These are phyloP conservation scores for Rhodosporidiobolus sp. DNA, from an alignment of 768 basidiomycete species.

Conservation along the genomic window DNA sequence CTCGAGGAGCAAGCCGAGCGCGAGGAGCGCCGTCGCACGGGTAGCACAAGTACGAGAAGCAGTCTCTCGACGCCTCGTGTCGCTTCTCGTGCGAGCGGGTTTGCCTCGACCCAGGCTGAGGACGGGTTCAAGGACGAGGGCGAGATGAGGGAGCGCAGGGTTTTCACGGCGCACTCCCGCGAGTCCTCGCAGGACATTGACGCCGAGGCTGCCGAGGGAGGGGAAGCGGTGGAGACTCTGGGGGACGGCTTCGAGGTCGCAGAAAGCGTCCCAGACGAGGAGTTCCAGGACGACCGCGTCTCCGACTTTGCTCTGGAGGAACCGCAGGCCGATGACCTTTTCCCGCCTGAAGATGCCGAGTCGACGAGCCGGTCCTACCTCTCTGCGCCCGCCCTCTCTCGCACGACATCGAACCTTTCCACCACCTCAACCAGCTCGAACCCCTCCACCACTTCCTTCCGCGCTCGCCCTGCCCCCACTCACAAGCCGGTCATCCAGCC, in stretches of 20 bases:
- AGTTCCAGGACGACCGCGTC: too few species aligned
- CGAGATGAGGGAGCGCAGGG: neutral
- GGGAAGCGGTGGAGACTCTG: neutral
- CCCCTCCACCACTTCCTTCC: neutral
- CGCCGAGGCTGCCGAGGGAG: neutral
- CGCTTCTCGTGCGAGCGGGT: neutral
- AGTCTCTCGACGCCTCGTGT: neutral
- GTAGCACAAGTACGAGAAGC: neutral
- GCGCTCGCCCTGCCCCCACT: conserved; percentile 15
- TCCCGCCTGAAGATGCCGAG: accelerated
- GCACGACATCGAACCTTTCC: neutral
- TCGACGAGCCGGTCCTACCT: neutral
- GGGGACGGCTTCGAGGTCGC: neutral
- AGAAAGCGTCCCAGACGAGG: neutral
- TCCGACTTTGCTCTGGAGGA: neutral
- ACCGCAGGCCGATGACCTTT: neutral
- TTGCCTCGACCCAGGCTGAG: neutral
- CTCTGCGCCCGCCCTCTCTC: neutral
- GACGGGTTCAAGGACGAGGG: neutral
- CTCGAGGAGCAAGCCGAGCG: conserved; percentile 18
- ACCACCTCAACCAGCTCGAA: neutral
- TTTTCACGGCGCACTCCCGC: conserved; percentile 4
- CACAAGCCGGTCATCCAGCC: conserved; percentile 4
- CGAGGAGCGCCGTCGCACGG: conserved; percentile 5
- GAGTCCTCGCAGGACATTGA: neutral